Evolutionary conservation across 768 basidiomycete genomes (phyloP), one percentile per base, ranked within the genome.

Genomic region (Tephrocybe sp.): DNA sequence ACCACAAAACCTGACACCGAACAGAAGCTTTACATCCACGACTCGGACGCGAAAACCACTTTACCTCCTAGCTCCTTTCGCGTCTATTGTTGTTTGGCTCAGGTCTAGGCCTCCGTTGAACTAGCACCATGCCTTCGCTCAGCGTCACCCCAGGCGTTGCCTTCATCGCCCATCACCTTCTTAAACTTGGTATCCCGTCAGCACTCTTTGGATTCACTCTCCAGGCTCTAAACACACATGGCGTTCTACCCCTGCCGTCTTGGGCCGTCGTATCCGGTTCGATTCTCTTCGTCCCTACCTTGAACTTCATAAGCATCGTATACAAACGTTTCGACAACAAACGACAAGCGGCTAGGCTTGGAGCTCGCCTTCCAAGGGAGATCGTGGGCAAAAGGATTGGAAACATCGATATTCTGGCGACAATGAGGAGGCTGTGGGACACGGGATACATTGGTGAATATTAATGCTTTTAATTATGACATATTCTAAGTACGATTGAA

Each of bases 401-500:
- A 34, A 80, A 78, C 51, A 22, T 77, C 4, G 79, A 80, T 50
- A 42, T 78, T 13, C 53, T 80, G 51, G 41, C 61, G 18, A 54
- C 19, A 11, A 54, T 76, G 62, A 60, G 69, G 44, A 54, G 66
- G 42, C 68, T 71, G 25, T 72, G 70, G 45, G 62, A 64, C 3
- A 57, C 58, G 33, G 82, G 80, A 1, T 82, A 83, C 62, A 74
- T 74, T 31, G 78, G 81, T 83, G 51, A 1, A 24, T 3, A 24
- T 10, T 19, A 11, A 42, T 8, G 19, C 19, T 12, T 34, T 22
- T 7, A 47, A 5, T 38, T 29, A 11, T 29, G 5, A 11, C 33
- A n/a, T n/a, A n/a, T n/a, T n/a, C n/a, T n/a, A n/a, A n/a, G n/a
- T n/a, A n/a, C n/a, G n/a, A n/a, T n/a, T n/a, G n/a, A n/a, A n/a